phyloP scores from a whole-genome alignment of 2,329 filamentous ascomycete genomes.

The Amphichorda felina region DNA sequence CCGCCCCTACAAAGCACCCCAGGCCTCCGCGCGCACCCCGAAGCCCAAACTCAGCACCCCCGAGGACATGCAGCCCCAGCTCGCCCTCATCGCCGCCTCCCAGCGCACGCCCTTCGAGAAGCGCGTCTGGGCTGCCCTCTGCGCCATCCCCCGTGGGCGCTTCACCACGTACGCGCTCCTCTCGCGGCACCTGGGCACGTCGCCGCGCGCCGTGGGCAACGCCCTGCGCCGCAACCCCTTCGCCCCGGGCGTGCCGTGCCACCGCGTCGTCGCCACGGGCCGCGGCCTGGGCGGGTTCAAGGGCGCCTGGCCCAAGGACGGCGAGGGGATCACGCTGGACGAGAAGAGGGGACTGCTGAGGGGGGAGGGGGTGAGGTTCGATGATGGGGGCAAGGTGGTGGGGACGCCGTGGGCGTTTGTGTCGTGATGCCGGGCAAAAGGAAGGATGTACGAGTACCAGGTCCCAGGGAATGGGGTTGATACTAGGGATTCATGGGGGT shows the following conservation, averaged over 20 bases:
- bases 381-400: conserved; percentile 45
- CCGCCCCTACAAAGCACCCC: neutral
- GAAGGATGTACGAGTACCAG: neutral
- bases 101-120: conserved; percentile 43
- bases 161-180: conserved; percentile 72
- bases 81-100: conserved; percentile 31
- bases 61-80: conserved; percentile 21
- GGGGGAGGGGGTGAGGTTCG: conserved; percentile 53
- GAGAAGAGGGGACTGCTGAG: conserved; percentile 52
- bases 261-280: conserved; percentile 65
- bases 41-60: neutral
- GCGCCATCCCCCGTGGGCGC: conserved; percentile 62
- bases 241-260: conserved; percentile 70
- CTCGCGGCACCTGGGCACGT: conserved; percentile 54
- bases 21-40: neutral
- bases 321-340: conserved; percentile 48
- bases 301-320: conserved; percentile 50
- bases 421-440: no score
- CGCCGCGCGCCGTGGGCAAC: conserved; percentile 66
- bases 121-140: conserved; percentile 57
- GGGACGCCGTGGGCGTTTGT: conserved; percentile 36
- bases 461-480: no score
- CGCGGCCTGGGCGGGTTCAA: conserved; percentile 63
- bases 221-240: conserved; percentile 72
- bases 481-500: neutral